phyloP scores from a whole-genome alignment of 2,329 filamentous ascomycete species.

The Xylariaceae sp. region DNA sequence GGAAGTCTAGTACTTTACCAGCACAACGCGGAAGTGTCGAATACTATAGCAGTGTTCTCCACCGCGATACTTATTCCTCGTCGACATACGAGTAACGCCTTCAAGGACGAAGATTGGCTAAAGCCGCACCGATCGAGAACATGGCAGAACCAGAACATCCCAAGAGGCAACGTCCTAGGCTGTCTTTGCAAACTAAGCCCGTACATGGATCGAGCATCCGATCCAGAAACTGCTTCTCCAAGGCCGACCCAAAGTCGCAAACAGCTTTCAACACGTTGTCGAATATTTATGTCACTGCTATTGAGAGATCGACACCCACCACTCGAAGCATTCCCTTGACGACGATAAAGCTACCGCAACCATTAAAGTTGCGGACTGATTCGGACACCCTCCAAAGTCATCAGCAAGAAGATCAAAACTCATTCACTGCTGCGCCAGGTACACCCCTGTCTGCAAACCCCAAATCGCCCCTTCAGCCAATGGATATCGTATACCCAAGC shows the following conservation, averaged over 20 bases:
- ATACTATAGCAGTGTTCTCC: slow-evolving; percentile 4
- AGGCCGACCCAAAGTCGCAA: slow-evolving; percentile 54
- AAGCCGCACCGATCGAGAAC: slow-evolving; percentile 18
- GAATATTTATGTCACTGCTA: slow-evolving; percentile 60
- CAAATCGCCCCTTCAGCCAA: slow-evolving; percentile 43
- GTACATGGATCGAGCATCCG: slow-evolving; percentile 37
- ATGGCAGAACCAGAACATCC: slow-evolving; percentile 38
- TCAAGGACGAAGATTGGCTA: not conserved
- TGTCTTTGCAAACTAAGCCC: slow-evolving; percentile 54
- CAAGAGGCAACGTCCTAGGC: slow-evolving; percentile 46
- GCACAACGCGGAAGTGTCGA: slow-evolving; percentile 20
- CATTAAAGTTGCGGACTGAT: slow-evolving; percentile 39
- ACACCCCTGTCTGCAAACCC: slow-evolving; percentile 52
- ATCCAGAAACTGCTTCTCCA: slow-evolving; percentile 40
- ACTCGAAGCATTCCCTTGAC: slow-evolving; percentile 45
- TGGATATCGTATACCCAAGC: slow-evolving; percentile 49
- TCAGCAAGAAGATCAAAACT: slow-evolving; percentile 39
- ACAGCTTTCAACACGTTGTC: slow-evolving; percentile 64
- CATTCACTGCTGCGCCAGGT: slow-evolving; percentile 47
- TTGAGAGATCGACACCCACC: slow-evolving; percentile 52
- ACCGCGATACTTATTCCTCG: slow-evolving; percentile 1
- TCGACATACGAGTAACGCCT: not conserved
- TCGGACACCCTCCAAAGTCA: slow-evolving; percentile 31
- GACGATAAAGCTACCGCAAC: slow-evolving; percentile 44
- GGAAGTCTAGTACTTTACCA: slow-evolving; percentile 27